Conservation (phyloP, 2,329 filamentous ascomycete genomes). For the Penicillium freii region DNA sequence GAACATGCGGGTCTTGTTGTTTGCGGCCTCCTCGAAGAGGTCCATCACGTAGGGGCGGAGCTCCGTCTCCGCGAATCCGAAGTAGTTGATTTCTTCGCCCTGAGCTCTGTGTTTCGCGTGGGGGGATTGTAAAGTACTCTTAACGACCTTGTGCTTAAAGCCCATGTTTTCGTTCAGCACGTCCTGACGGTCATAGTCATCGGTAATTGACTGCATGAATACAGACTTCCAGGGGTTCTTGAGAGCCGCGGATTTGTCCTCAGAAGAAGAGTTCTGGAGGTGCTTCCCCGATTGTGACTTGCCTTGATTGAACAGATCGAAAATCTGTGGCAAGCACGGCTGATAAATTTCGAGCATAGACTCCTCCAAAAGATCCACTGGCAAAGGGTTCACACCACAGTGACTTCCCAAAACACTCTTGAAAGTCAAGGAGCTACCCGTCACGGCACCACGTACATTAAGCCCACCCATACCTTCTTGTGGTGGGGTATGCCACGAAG, state of each 20-base stretch:
- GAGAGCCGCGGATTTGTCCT: conserved; percentile 10
- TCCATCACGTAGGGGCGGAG: conserved; percentile 39
- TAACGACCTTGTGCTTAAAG: conserved; percentile 32
- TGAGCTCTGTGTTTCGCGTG: conserved; percentile 34
- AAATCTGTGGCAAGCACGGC: conserved; percentile 41
- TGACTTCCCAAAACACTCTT: conserved; percentile 42
- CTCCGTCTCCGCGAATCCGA: conserved; percentile 44
- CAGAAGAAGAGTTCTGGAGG: not conserved
- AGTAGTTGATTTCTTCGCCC: conserved; percentile 45
- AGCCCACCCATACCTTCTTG: conserved; percentile 32
- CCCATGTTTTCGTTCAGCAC: conserved; percentile 37
- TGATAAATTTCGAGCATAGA: conserved; percentile 39
- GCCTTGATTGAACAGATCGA: conserved; percentile 38
- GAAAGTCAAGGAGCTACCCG: conserved; percentile 40
- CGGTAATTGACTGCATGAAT: conserved; percentile 42
- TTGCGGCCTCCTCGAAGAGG: conserved; percentile 30
- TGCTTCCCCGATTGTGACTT: conserved; percentile 15
- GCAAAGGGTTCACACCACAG: conserved; percentile 42
- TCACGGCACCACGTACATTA: conserved; percentile 40
- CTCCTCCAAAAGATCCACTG: conserved; percentile 43
- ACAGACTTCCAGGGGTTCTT: conserved; percentile 35
- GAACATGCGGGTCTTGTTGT: conserved; percentile 34
- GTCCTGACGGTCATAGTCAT: conserved; percentile 40
- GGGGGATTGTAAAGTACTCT: conserved; percentile 27
- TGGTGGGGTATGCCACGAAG: conserved; percentile 22